These are phyloP conservation scores for Cytospora mali DNA, from an alignment of 2,329 filamentous ascomycete genomes.

Conservation along the genomic window DNA sequence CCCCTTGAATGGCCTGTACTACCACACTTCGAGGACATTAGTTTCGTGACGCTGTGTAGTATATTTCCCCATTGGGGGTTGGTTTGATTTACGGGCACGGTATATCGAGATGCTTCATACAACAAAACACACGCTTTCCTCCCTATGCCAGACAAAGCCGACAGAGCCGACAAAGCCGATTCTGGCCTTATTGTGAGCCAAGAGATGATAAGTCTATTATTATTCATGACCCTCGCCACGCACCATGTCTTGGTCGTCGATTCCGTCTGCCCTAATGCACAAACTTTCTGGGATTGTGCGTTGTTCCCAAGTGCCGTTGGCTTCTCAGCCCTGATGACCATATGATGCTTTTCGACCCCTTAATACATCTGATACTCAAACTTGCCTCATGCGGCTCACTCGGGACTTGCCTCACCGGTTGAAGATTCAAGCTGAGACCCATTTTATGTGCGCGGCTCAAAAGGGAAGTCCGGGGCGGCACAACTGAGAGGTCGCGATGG, in stretches of 20 bases:
- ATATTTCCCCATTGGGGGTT: background rate
- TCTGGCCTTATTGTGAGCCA: background rate
- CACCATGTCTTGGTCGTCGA: background rate
- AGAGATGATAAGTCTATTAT: background rate
- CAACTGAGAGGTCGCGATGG: background rate
- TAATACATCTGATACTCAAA: slow-evolving; percentile 4
- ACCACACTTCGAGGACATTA: background rate
- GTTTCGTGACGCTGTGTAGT: background rate
- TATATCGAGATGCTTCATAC: slow-evolving; percentile 6
- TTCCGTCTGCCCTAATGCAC: background rate
- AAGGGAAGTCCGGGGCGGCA: slow-evolving; percentile 14
- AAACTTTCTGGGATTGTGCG: background rate
- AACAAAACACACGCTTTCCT: no score
- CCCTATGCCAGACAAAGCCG: no score
- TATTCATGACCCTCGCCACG: slow-evolving; percentile 13
- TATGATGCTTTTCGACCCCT: slow-evolving; percentile 11
- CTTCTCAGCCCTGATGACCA: background rate
- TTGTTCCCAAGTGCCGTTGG: background rate
- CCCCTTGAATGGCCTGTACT: background rate
- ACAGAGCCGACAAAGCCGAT: background rate
- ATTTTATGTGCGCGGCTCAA: slow-evolving; percentile 20
- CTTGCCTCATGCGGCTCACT: background rate
- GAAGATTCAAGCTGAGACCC: slow-evolving; percentile 13
- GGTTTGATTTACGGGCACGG: slow-evolving; percentile 6
- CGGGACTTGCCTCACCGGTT: slow-evolving; percentile 4